phyloP scores from a whole-genome alignment of 129 eudicot species.

The Centrapalus pauciflorus region DNA sequence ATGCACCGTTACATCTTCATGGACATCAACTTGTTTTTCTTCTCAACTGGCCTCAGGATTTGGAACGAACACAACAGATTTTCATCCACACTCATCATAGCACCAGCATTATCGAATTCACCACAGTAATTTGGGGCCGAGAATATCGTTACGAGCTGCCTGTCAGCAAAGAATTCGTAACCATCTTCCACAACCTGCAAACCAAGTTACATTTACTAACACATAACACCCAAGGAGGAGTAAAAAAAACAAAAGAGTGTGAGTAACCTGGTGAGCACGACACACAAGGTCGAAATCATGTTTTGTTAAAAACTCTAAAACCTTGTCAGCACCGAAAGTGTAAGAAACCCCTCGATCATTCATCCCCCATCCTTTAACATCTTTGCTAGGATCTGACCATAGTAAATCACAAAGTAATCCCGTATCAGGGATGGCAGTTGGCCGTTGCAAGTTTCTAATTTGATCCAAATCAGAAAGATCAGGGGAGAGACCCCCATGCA shows the following conservation, averaged over 20 bases:
- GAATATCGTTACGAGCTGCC: constrained; percentile 79
- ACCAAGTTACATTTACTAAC: constrained; percentile 1
- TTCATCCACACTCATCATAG: constrained; percentile 83
- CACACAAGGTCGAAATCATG: constrained; percentile 89
- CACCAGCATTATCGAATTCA: constrained; percentile 92
- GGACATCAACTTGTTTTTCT: constrained; percentile 70
- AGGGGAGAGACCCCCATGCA: constrained; percentile 97
- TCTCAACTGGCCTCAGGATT: constrained; percentile 84
- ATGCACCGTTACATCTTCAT: constrained; percentile 44
- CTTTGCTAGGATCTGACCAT: constrained; percentile 90
- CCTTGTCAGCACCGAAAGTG: constrained; percentile 88
- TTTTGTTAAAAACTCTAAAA: constrained; percentile 66
- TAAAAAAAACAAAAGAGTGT: background rate
- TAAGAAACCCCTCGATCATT: constrained; percentile 92
- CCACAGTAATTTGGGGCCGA: constrained; percentile 90
- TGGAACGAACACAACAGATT: constrained; percentile 86
- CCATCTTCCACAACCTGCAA: constrained; percentile 91
- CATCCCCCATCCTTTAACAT: constrained; percentile 91
- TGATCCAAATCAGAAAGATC: constrained; percentile 70
- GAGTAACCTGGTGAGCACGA: constrained; percentile 82
- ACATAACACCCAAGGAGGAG: background rate
- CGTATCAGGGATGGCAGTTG: constrained; percentile 80
- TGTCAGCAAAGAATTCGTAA: constrained; percentile 84
- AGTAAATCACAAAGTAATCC: constrained; percentile 87
- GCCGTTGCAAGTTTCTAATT: constrained; percentile 70